Conservation (phyloP, 2,329 filamentous ascomycete species). For the Parastagonospora nodorum region DNA sequence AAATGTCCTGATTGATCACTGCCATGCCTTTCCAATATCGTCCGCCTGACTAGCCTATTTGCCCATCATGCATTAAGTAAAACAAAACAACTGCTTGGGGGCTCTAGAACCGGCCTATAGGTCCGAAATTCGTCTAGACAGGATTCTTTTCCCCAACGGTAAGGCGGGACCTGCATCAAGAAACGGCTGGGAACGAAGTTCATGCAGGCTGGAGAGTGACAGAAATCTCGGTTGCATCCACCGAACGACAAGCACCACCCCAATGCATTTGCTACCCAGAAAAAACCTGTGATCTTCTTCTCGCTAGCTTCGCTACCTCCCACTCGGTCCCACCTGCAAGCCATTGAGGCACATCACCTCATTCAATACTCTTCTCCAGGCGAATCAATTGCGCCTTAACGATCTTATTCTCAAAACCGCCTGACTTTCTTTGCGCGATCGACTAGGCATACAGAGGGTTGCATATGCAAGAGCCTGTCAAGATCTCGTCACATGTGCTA, state of each 20-base stretch:
- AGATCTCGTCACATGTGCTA: too few relatives aligned
- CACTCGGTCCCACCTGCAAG: background rate
- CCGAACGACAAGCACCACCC: background rate
- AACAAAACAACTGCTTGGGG: background rate
- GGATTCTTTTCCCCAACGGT: background rate
- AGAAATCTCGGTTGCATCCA: background rate
- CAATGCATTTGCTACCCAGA: background rate
- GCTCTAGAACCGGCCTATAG: background rate
- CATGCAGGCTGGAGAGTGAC: background rate
- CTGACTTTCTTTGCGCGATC: too few relatives aligned
- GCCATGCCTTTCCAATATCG: background rate
- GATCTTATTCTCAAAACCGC: too few relatives aligned
- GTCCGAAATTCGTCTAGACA: background rate
- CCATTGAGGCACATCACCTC: background rate
- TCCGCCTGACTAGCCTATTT: background rate
- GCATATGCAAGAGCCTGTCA: too few relatives aligned
- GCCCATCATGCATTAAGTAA: background rate
- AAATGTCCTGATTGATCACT: background rate
- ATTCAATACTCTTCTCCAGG: too few relatives aligned
- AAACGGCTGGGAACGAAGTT: background rate
- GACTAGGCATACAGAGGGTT: too few relatives aligned
- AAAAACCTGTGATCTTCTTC: background rate
- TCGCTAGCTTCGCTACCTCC: conserved; percentile 1
- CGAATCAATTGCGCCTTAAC: too few relatives aligned
- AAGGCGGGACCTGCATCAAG: background rate